Conservation (phyloP, 2,329 filamentous ascomycete species). For the Saccharata proteae region DNA sequence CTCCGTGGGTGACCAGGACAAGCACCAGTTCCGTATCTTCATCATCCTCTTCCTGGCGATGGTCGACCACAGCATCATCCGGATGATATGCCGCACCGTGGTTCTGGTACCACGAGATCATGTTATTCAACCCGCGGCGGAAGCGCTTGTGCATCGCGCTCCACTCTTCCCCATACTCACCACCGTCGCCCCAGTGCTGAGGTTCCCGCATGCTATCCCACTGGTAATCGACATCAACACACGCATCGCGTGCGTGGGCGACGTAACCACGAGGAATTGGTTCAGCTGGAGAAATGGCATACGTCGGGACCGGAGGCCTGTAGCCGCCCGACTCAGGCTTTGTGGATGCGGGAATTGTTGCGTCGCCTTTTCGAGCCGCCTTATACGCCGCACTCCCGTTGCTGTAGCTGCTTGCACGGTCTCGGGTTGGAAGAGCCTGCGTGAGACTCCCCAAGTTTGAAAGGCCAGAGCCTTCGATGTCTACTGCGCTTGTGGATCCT, state of each 20-base stretch:
- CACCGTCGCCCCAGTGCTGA: slow-evolving; percentile 76
- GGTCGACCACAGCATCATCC: slow-evolving; percentile 16
- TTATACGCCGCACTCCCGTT: slow-evolving; percentile 16
- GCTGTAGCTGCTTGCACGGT: slow-evolving; percentile 34
- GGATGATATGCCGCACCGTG: slow-evolving; percentile 30
- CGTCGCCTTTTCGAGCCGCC: slow-evolving; percentile 15
- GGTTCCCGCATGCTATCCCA: slow-evolving; percentile 85
- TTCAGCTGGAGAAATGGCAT: slow-evolving; percentile 68
- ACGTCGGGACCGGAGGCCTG: slow-evolving; percentile 64
- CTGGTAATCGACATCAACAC: slow-evolving; percentile 76
- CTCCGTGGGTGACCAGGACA: slow-evolving; percentile 83
- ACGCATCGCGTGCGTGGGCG: slow-evolving; percentile 78
- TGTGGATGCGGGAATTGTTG: slow-evolving; percentile 14
- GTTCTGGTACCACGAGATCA: slow-evolving; percentile 71
- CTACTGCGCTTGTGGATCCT: too few relatives aligned
- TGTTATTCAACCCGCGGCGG: slow-evolving; percentile 60
- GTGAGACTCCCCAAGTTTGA: slow-evolving; percentile 23
- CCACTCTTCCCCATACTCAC: slow-evolving; percentile 88
- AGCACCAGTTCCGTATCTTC: slow-evolving; percentile 61
- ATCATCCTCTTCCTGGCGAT: slow-evolving; percentile 25
- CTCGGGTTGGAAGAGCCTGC: slow-evolving; percentile 28
- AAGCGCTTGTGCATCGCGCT: slow-evolving; percentile 88
- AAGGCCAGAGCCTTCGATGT: too few relatives aligned
- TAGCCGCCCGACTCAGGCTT: slow-evolving; percentile 37
- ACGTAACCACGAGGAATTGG: slow-evolving; percentile 83